Evolutionary conservation across 768 basidiomycete genomes (phyloP), one percentile per base, ranked within the genome.

Genomic region (Clathrus columnatus): DNA sequence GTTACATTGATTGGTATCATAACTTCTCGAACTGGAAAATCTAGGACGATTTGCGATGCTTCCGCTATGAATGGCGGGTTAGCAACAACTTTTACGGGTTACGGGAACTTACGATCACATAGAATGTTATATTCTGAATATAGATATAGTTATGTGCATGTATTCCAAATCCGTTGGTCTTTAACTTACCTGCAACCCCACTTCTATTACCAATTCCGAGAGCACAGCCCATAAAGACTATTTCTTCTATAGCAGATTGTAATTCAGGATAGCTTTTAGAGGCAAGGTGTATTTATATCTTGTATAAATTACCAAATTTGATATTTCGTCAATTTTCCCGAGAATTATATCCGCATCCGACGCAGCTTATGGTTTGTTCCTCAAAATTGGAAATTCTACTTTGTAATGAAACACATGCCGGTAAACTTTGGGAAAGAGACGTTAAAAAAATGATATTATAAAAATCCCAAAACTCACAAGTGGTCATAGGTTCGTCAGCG

Each of bases 181-280:
- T n/a, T n/a, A n/a, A 11, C 69, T 45, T 55, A 82, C 83, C 82
- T 62, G 88, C 89, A 10, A 81, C 84, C 14, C 89, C 73, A 7
- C 86, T 84, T 28, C 84, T 74, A 63, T 93, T 94, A 0, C 91
- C 91, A 21, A 88, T 64, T 7, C 91, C 91, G 26, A 90, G 83
- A 2, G 82, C 90, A n/a, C 91, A 92, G 8, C 91, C 91, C 91
- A 95, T 94, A 63, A 91, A 86, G 6, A 89, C 84, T 58, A 89
- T 77, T 57, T 86, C 79, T 57, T 83, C 81, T 5, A 90, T 69
- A 8, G 73, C 82, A 2, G 71, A 70, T 18, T 79, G 59, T 2
- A 83, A 68, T 26, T 80, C 73, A 0, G 82, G 79, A 51, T 70
- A 73, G 11, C n/a, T n/a, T n/a, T n/a, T n/a, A n/a, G n/a, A n/a